Conservation (phyloP, 805 yeast species). For the Blastobotrys chiropterorum region DNA sequence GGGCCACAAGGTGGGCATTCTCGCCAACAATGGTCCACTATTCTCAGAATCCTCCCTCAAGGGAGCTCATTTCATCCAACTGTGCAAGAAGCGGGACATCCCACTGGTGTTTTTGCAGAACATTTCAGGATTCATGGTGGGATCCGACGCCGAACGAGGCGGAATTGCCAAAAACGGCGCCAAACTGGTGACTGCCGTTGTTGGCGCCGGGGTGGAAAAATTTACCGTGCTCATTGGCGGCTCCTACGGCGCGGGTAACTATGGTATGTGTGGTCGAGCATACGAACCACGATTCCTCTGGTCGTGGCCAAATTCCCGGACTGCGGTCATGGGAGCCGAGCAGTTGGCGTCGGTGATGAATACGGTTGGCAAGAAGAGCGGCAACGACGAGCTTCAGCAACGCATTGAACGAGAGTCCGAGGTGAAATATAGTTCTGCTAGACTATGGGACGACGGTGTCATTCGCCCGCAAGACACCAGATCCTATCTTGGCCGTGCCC, state of each 20-base stretch:
- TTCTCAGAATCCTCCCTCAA: slow-evolving; percentile 28
- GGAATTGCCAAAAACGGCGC: slow-evolving; percentile 33
- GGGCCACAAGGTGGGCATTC: slow-evolving; percentile 29
- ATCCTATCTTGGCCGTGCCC: slow-evolving; percentile 26
- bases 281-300: slow-evolving; percentile 29
- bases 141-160: slow-evolving; percentile 30
- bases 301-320: slow-evolving; percentile 31
- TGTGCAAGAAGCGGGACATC: slow-evolving; percentile 29
- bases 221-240: slow-evolving; percentile 30
- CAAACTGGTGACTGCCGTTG: slow-evolving; percentile 30
- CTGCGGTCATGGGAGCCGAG: slow-evolving; percentile 32
- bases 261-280: slow-evolving; percentile 32
- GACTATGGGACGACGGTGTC: slow-evolving; percentile 31
- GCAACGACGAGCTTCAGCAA: slow-evolving; percentile 18
- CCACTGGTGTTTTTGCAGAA: slow-evolving; percentile 30
- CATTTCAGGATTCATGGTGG: slow-evolving; percentile 31
- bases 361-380: slow-evolving; percentile 24
- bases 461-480: slow-evolving; percentile 28
- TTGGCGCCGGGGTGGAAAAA: slow-evolving; percentile 30
- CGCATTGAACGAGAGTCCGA: slow-evolving; percentile 26
- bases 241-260: slow-evolving; percentile 31
- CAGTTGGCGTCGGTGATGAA: slow-evolving; percentile 30
- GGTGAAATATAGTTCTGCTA: slow-evolving; percentile 26
- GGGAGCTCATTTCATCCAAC: slow-evolving; percentile 31
- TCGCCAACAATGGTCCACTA: slow-evolving; percentile 30